Percentiles rank a stretch among this genome's conserved stretches.
These are phyloP conservation scores for Psilocybe sp. DNA, from an alignment of 768 basidiomycete genomes.

Conservation along the genomic window DNA sequence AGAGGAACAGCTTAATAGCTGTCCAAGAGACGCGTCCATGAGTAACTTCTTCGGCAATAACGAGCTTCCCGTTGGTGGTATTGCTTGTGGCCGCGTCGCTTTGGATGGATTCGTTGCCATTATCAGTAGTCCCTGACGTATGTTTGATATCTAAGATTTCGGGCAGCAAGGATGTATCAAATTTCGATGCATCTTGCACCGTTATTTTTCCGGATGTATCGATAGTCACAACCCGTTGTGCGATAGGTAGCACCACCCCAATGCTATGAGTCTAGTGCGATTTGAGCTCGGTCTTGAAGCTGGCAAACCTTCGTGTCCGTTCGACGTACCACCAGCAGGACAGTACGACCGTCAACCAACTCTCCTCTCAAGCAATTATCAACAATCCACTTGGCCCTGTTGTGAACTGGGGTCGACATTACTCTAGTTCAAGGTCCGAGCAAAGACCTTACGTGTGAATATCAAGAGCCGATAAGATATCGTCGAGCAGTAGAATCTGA, in stretches of 20 bases:
- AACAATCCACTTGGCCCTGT: constrained; percentile 55
- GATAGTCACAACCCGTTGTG: constrained; percentile 53
- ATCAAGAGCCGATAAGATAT: constrained; percentile 67
- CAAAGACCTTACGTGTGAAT: constrained; percentile 16
- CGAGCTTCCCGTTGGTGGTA: constrained; percentile 47
- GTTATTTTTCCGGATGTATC: constrained; percentile 47
- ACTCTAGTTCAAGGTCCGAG: background rate
- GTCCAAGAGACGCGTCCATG: constrained; percentile 57
- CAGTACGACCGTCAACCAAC: constrained; percentile 68
- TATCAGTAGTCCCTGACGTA: constrained; percentile 14
- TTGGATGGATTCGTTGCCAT: constrained; percentile 26
- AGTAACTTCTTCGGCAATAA: constrained; percentile 60
- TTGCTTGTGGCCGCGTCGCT: constrained; percentile 25
- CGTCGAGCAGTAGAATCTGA: constrained; percentile 65
- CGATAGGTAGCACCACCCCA: constrained; percentile 46
- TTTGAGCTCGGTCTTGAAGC: background rate
- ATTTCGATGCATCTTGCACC: constrained; percentile 50
- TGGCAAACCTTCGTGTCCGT: background rate
- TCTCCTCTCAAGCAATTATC: constrained; percentile 76
- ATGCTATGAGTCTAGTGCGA: constrained; percentile 41
- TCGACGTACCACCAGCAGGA: constrained; percentile 67
- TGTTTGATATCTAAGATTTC: constrained; percentile 28
- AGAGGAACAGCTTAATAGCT: constrained; percentile 17
- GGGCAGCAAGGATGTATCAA: constrained; percentile 29
- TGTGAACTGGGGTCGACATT: too few species aligned